Base-by-base conservation (phyloP, 2,329 filamentous ascomycete species). In the Orbilia quercus region DNA sequence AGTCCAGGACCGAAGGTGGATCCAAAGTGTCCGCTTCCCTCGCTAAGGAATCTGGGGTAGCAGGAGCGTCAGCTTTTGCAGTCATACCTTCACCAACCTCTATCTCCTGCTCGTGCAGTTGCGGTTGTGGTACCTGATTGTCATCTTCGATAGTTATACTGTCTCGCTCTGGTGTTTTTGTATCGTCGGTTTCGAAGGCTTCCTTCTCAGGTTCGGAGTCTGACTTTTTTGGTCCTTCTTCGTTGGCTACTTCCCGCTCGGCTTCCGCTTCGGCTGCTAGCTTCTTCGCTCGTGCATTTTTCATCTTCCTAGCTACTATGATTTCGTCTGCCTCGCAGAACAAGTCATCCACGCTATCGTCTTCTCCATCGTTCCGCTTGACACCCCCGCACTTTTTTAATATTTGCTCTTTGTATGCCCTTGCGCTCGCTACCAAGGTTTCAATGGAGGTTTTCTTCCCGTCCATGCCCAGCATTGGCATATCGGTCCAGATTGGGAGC, bases 271-370 rank as follows among this genome's bases (percentile, higher is more conserved):
- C 64, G 48, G 40, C 55, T 22, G 59, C 55, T 16, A 22, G 12
- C 31, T 51, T 28, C 22, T n/a, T 11, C 12, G 18, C 18, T 18
- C 38, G n/a, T 53, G 12, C 40, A 25, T 60, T 28, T 14, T 55
- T 36, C 48, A 31, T 40, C 47, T 31, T 40, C 11, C 42, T 36
- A 5, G 59, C 47, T 7, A 45, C 28, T 18, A 62, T 23, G 12
- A 47, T 23, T 31, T 73, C 69, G 20, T 57, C 69, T 7, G 23
- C 22, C 25, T 44, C 62, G 36, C 69, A 73, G 45, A 73, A 73
- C 20, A 73, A 44, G 54, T 73, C 69, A 47, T 73, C 60, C 2
- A 73, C 69, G 7, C 47, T 66, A 55, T 73, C 69, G 1, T 65
- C 69, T 14, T 54, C 55, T 11, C 69, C 69, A 45, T 66, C 69